phyloP scores from a whole-genome alignment of 176 grass and related monocot genomes.

The Zizania latifolia region DNA sequence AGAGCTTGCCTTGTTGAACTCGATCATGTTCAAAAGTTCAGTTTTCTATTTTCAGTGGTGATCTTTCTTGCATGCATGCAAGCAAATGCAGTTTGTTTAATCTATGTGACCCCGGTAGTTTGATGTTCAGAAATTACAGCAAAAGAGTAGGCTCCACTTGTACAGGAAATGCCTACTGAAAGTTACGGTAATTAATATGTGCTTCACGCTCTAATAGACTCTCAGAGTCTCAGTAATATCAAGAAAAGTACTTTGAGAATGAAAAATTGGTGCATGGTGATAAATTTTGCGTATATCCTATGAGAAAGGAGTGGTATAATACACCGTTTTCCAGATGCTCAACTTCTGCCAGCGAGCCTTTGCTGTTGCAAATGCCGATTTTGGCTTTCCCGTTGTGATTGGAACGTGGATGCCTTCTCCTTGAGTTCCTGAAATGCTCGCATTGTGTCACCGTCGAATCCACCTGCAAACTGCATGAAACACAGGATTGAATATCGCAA shows the following conservation, averaged over 20 bases:
- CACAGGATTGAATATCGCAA: neutral
- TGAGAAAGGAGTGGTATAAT: neutral
- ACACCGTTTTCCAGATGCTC: neutral
- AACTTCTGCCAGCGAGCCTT: slow-evolving; percentile 58
- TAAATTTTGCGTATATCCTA: neutral
- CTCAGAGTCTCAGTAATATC: neutral
- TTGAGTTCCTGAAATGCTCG: slow-evolving; percentile 91
- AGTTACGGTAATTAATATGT: too few relatives aligned
- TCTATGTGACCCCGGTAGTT: neutral
- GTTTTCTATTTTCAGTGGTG: neutral
- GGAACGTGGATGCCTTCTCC: slow-evolving; percentile 63
- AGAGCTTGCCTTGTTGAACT: slow-evolving; percentile 77
- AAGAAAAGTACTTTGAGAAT: neutral
- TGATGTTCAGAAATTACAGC: neutral
- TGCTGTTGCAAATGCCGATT: slow-evolving; percentile 58
- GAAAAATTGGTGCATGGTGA: neutral
- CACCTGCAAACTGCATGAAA: slow-evolving; percentile 66
- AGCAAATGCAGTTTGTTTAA: neutral
- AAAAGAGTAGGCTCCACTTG: neutral
- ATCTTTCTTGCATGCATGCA: neutral
- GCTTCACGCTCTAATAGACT: too few relatives aligned
- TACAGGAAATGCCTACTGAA: neutral
- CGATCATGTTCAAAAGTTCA: neutral
- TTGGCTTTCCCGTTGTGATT: slow-evolving; percentile 38
- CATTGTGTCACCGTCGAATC: slow-evolving; percentile 88